Evolutionary conservation across 352 stramenopile genomes (phyloP).

Genomic region (Thalassiosira livingstoniorum): DNA sequence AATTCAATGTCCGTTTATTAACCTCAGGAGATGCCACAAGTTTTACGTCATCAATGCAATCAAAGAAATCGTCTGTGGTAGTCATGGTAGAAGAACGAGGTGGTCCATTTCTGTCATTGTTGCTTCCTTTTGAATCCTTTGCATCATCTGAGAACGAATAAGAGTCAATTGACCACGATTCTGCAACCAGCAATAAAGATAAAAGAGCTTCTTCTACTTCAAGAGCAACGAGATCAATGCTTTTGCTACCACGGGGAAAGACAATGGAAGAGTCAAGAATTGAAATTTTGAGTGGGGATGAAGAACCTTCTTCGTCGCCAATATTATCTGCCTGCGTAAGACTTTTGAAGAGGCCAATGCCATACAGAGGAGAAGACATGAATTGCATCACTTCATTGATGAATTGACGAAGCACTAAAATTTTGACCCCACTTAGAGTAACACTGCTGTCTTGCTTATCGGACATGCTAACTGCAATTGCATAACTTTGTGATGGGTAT

Average conservation of each 20-base stretch:
- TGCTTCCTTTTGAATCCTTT: background rate
- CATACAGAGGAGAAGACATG: slow-evolving; percentile 74
- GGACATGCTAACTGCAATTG: slow-evolving; percentile 50
- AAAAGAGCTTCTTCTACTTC: slow-evolving; percentile 64
- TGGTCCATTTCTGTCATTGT: background rate
- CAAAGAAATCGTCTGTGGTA: slow-evolving; percentile 62
- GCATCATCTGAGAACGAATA: slow-evolving; percentile 53
- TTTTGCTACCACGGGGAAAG: slow-evolving; percentile 71
- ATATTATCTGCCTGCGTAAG: slow-evolving; percentile 36
- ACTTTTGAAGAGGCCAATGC: slow-evolving; percentile 65
- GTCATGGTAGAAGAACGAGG: slow-evolving; percentile 32
- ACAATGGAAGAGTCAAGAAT: slow-evolving; percentile 75
- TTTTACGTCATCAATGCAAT: slow-evolving; percentile 57
- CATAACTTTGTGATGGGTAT: slow-evolving; percentile 27
- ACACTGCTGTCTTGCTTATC: slow-evolving; percentile 30
- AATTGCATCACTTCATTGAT: slow-evolving; percentile 83
- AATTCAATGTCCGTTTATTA: too few species aligned
- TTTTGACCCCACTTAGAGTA: slow-evolving; percentile 65
- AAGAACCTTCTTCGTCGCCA: too few species aligned
- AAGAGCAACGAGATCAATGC: slow-evolving; percentile 73
- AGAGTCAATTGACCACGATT: slow-evolving; percentile 57
- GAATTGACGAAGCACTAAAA: slow-evolving; percentile 77
- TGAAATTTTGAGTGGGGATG: slow-evolving; percentile 53
- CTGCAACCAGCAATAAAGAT: slow-evolving; percentile 20
- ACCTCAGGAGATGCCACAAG: too few species aligned